Evolutionary conservation across 441 rosid species (phyloP), one percentile per base, ranked within the genome.

Genomic region (Corymbia citriodora): DNA sequence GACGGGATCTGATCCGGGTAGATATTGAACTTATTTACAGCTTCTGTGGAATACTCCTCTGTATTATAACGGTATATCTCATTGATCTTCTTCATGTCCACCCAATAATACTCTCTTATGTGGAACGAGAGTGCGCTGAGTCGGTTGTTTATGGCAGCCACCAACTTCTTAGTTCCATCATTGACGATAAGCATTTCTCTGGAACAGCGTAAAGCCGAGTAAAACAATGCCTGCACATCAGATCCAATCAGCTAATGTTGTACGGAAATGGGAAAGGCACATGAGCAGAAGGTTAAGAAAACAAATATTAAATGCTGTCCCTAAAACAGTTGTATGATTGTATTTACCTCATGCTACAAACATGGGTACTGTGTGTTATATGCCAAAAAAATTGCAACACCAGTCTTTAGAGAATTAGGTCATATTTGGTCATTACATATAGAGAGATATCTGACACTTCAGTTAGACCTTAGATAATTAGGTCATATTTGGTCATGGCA

Each of bases 61-160:
- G 99, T 98, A 88, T 94, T 96, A 94, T 98, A 98, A 25, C 99
- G 99, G 88, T 98, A 98, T n/a, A 98, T 98, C 96, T 98, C 99
- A 65, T 98, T 98, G 49, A 97, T 95, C 91, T 96, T 97, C 93
- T 93, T 94, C 88, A 96, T 94, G 90, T 98, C 99, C 54, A 94
- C 97, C 99, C 99, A 98, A 89, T 98, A 96, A 88, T 98, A 98
- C 93, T 97, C 99, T 93, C 99, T 94, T 33, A 96, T 93, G 92
- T 97, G 99, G 91, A 97, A 97, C 1, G 98, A 96, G 89, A 98
- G 95, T 52, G 99, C 97, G 89, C 99, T 96, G 89, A 98, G 97
- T 81, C 99, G 94, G 83, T 92, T 98, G 92, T 97, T 98, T 89
- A 98, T 88, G 19, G 99, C 98, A 90, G 98, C 96, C 49, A 97